Conservation (phyloP, 225 moss, liverwort and hornwort species). For the Rhytidiadelphus loreus region DNA sequence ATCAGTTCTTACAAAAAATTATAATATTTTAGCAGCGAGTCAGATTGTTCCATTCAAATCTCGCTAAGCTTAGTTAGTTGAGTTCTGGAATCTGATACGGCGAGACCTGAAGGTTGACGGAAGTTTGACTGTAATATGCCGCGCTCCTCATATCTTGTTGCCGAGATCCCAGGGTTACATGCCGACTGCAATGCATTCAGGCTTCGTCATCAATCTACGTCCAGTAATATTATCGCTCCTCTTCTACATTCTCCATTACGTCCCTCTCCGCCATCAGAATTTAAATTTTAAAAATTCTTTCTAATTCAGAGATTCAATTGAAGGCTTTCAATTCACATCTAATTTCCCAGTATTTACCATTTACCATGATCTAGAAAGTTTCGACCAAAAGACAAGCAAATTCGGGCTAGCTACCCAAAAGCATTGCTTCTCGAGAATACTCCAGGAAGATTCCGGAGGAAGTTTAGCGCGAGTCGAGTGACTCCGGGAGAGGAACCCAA, state of each 20-base stretch:
- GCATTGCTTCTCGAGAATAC: not conserved
- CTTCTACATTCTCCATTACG: not conserved
- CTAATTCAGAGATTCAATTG: not conserved
- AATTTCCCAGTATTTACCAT: not conserved
- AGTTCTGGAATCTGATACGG: not conserved
- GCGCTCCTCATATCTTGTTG: not conserved
- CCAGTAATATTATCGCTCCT: not conserved
- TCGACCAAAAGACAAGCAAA: not conserved
- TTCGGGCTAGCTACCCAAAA: no score
- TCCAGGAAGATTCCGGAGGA: not conserved
- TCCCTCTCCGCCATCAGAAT: not conserved
- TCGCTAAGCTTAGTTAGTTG: not conserved
- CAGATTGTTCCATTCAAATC: not conserved
- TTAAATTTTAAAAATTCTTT: not conserved
- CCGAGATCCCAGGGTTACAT: not conserved
- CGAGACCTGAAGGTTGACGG: conserved; percentile 1
- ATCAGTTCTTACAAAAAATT: not conserved
- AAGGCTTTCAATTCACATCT: not conserved
- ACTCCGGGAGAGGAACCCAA: not conserved
- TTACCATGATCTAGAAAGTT: not conserved
- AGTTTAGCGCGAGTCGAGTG: not conserved
- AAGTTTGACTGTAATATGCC: not conserved
- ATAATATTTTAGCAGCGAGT: not conserved
- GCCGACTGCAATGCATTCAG: conserved; percentile 3
- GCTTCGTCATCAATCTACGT: not conserved